Conservation (phyloP, 768 basidiomycete genomes). For the Tylopilus sp. region DNA sequence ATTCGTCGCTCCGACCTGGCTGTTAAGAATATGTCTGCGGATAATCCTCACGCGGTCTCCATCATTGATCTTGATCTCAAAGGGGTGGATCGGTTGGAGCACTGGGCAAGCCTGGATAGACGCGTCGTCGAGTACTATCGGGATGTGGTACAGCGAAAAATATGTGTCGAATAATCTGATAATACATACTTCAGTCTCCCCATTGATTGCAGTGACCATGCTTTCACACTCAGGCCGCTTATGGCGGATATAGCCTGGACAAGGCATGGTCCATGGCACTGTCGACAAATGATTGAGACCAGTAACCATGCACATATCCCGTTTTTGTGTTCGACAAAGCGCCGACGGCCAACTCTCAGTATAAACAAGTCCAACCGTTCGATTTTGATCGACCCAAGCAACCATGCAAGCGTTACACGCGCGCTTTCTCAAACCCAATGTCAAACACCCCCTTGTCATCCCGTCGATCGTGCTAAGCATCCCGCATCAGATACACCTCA, state of each 20-base stretch:
- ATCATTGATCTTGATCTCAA: constrained; percentile 90
- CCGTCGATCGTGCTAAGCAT: too few relatives aligned
- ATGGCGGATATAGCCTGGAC: not conserved
- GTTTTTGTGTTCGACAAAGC: not conserved
- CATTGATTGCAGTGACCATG: too few relatives aligned
- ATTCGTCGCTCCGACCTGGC: constrained; percentile 9
- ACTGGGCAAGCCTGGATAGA: constrained; percentile 73
- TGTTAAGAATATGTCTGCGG: constrained; percentile 29
- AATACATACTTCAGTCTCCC: not conserved
- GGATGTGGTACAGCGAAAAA: constrained; percentile 8
- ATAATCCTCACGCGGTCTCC: constrained; percentile 41
- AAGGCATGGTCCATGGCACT: too few relatives aligned
- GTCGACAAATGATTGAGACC: not conserved
- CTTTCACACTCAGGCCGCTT: too few relatives aligned
- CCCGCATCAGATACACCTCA: too few relatives aligned
- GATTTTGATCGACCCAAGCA: too few relatives aligned
- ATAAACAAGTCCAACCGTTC: not conserved
- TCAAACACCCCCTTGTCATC: too few relatives aligned
- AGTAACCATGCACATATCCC: not conserved
- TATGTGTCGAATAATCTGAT: constrained; percentile 18
- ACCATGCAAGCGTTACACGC: too few relatives aligned
- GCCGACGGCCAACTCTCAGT: not conserved
- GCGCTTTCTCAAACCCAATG: too few relatives aligned
- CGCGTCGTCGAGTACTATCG: constrained; percentile 54
- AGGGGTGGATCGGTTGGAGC: constrained; percentile 53